Evolutionary conservation across 208 protist species (phyloP).

Genomic region (Strigomonas culicis): DNA sequence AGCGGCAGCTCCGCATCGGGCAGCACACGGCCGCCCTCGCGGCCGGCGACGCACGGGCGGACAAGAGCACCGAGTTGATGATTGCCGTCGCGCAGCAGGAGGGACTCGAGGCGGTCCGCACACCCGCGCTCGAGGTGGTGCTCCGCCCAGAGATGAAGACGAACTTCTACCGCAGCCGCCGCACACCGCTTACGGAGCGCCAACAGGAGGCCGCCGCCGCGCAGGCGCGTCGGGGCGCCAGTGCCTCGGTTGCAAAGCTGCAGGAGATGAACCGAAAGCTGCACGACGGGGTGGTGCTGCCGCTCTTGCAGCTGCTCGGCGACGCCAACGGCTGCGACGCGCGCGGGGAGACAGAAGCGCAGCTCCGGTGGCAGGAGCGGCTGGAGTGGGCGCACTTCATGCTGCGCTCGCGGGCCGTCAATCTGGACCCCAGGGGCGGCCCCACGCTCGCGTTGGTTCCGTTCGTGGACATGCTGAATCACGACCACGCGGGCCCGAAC

Average conservation of each 20-base stretch:
- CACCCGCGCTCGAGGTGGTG: conserved; percentile 42
- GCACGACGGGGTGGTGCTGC: conserved; percentile 23
- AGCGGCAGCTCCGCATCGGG: conserved; percentile 47
- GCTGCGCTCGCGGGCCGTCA: conserved; percentile 74
- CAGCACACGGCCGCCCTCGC: conserved; percentile 21
- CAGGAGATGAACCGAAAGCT: conserved; percentile 38
- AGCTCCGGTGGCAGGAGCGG: conserved; percentile 21
- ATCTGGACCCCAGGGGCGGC: conserved; percentile 25
- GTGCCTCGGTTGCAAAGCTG: conserved; percentile 24
- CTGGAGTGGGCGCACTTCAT: conserved; percentile 85
- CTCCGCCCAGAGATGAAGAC: conserved; percentile 40
- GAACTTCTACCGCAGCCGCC: conserved; percentile 43
- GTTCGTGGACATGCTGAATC: conserved; percentile 85
- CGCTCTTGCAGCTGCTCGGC: conserved; percentile 29
- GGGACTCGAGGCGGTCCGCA: conserved; percentile 35
- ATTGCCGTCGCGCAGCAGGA: conserved; percentile 42
- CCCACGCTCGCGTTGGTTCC: conserved; percentile 51
- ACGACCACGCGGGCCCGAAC: conserved; percentile 43
- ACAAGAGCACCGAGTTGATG: conserved; percentile 38
- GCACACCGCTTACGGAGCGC: conserved; percentile 43
- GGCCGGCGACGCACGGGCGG: conserved; percentile 15
- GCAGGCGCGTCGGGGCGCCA: conserved; percentile 16
- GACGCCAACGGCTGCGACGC: background rate
- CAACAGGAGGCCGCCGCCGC: conserved; percentile 39
- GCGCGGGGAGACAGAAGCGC: background rate